Evolutionary conservation across 169 alveolate species (phyloP).

Genomic region (Neospora caninum): DNA sequence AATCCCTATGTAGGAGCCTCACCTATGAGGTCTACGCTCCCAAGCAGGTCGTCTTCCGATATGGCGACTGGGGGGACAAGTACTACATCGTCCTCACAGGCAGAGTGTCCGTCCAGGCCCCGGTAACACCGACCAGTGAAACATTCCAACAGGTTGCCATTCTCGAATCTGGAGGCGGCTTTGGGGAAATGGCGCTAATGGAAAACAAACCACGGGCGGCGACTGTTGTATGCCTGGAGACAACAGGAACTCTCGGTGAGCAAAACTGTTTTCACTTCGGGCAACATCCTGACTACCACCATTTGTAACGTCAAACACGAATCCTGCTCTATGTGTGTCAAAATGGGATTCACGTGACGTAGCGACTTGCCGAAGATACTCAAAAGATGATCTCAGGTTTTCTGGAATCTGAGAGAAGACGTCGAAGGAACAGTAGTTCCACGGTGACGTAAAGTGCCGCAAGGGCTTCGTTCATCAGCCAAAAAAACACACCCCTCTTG

Average conservation of each 20-base stretch:
- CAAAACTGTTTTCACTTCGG: not conserved
- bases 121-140: not conserved
- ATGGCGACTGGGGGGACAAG: slow-evolving; percentile 45
- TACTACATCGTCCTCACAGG: slow-evolving; percentile 49
- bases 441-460: too few relatives aligned
- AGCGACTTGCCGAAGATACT: too few relatives aligned
- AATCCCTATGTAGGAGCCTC: slow-evolving; percentile 14
- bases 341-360: too few relatives aligned
- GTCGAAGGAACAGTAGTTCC: too few relatives aligned
- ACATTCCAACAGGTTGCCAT: slow-evolving; percentile 39
- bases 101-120: slow-evolving; percentile 39
- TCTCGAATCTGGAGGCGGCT: slow-evolving; percentile 43
- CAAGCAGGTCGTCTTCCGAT: not conserved
- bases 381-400: too few relatives aligned
- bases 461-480: too few relatives aligned
- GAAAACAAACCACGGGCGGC: slow-evolving; percentile 47
- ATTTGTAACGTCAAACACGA: too few relatives aligned
- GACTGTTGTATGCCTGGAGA: slow-evolving; percentile 31
- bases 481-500: too few relatives aligned
- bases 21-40: slow-evolving; percentile 19
- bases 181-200: slow-evolving; percentile 57
- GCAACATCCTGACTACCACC: not conserved
- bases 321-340: too few relatives aligned
- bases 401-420: too few relatives aligned
- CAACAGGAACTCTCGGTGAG: slow-evolving; percentile 36